Base-by-base conservation (phyloP, 164 flowering plant species). In the Stephania yunnanensis region DNA sequence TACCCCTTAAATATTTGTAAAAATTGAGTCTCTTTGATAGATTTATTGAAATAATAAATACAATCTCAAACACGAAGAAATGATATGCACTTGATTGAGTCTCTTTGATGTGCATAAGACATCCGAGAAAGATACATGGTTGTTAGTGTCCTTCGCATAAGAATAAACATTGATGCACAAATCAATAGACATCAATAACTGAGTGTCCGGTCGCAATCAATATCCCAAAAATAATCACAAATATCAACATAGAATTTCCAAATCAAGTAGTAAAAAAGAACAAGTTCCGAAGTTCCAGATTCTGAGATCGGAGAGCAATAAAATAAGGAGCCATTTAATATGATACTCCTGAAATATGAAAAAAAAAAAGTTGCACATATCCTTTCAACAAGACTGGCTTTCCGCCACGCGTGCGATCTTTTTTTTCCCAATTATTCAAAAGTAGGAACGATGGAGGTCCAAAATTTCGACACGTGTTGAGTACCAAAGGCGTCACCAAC, bases 321-420 rank as follows among this genome's bases (percentile, higher is more conserved):
- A 36, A 50, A 50, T 50, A 50, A 61, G 66, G 66, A 61, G 66
- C 29, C 66, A 61, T 61, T 61, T 61, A 61, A 61, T 61, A 58
- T 20, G 22, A 20, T 58, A 19, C 5, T 7, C n/a, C 65, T 20
- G 19, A 61, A 19, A 61, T 61, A 9, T 36, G 1, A 36, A 4
- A 36, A 2, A 36, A 36, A 36, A 36, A 36, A 36, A 36, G 42
- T n/a, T 61, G 66, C 9, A 61, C n/a, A 61, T 19, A 61, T 61
- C 66, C 20, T 25, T 2, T 19, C 8, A 58, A 6, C 25, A 61
- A 17, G 2, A 17, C 64, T 15, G 66, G 1, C 8, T 15, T 61
- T 61, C 66, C 22, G 25, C 25, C 66, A 61, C 66, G 66, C 20
- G 66, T 13, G 17, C 0, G 19, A 53, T 11, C 1, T 13, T 53